phyloP scores from a whole-genome alignment of 768 basidiomycete species.

The Boletellus ananas region DNA sequence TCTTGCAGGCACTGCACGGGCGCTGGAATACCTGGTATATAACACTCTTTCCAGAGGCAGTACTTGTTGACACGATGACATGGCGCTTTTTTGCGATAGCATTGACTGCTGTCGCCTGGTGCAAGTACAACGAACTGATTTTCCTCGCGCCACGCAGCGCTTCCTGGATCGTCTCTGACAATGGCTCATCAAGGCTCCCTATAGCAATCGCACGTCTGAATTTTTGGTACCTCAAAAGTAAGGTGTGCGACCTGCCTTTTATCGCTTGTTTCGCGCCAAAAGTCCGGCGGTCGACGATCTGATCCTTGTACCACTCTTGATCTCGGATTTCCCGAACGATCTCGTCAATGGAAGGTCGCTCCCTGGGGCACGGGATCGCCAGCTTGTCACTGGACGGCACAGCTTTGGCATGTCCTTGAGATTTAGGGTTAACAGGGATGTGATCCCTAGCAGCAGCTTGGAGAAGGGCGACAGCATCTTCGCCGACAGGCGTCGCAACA shows the following conservation, averaged over 20 bases:
- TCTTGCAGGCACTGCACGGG: not conserved
- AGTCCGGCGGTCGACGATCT: constrained; percentile 58
- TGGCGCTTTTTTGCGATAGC: constrained; percentile 54
- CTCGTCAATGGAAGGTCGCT: constrained; percentile 54
- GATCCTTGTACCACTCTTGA: constrained; percentile 64
- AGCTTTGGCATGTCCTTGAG: not conserved
- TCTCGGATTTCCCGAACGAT: constrained; percentile 56
- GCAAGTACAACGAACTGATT: constrained; percentile 61
- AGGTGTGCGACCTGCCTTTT: constrained; percentile 38
- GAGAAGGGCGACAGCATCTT: constrained; percentile 62
- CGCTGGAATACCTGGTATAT: constrained; percentile 72
- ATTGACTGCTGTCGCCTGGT: constrained; percentile 71
- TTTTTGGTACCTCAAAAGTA: not conserved
- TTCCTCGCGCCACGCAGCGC: constrained; percentile 57
- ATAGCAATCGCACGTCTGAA: not conserved
- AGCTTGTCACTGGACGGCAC: constrained; percentile 6
- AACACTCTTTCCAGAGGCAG: constrained; percentile 85
- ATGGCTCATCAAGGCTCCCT: constrained; percentile 51
- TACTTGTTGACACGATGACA: constrained; percentile 87
- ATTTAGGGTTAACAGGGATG: constrained; percentile 61
- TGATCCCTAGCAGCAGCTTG: constrained; percentile 66
- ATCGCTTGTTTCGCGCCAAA: constrained; percentile 50
- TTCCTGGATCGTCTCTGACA: constrained; percentile 53
- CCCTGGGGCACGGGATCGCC: constrained; percentile 38
- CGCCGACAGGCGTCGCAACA: constrained; percentile 42